Percentiles rank a stretch among this genome's conserved stretches.
Conservation (phyloP, 495 filamentous ascomycete genomes). For the Lichina pygmaea region DNA sequence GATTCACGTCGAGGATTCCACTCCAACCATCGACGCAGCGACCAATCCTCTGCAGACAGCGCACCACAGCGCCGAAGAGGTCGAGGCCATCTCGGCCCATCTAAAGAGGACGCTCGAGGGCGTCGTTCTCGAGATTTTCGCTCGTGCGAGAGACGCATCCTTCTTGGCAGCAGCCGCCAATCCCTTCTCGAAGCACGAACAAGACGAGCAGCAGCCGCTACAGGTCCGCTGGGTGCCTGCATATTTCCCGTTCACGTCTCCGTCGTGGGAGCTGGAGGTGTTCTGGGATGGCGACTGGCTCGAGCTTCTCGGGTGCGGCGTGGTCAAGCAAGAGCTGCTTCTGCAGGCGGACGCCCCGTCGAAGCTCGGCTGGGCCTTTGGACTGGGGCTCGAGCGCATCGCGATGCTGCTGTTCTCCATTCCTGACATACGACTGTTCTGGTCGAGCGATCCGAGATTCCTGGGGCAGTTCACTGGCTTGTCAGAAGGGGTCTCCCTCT, state of each 20-base stretch:
- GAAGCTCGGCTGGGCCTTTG: slow-evolving; percentile 85
- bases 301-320: slow-evolving; percentile 81
- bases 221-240: slow-evolving; percentile 85
- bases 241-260: slow-evolving; percentile 88
- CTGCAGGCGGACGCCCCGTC: slow-evolving; percentile 47
- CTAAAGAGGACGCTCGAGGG: slow-evolving; percentile 73
- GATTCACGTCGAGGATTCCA: slow-evolving; percentile 58
- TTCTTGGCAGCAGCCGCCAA: slow-evolving; percentile 2
- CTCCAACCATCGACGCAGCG: slow-evolving; percentile 50
- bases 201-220: slow-evolving; percentile 21
- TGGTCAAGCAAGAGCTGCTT: slow-evolving; percentile 56
- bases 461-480: slow-evolving; percentile 36
- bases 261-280: slow-evolving; percentile 88
- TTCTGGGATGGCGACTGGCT: slow-evolving; percentile 90
- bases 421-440: slow-evolving; percentile 93
- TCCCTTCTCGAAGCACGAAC: not conserved
- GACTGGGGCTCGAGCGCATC: slow-evolving; percentile 73
- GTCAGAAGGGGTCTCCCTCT: no score
- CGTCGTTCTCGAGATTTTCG: slow-evolving; percentile 75
- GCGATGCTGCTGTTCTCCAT: slow-evolving; percentile 93
- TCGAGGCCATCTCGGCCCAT: slow-evolving; percentile 59
- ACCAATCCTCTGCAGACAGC: slow-evolving; percentile 58
- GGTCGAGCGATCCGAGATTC: slow-evolving; percentile 67
- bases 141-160: slow-evolving; percentile 41
- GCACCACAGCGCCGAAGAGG: slow-evolving; percentile 47